These are phyloP conservation scores for Solanum chacoense DNA, from an alignment of 305 asterid species.

Conservation along the genomic window DNA sequence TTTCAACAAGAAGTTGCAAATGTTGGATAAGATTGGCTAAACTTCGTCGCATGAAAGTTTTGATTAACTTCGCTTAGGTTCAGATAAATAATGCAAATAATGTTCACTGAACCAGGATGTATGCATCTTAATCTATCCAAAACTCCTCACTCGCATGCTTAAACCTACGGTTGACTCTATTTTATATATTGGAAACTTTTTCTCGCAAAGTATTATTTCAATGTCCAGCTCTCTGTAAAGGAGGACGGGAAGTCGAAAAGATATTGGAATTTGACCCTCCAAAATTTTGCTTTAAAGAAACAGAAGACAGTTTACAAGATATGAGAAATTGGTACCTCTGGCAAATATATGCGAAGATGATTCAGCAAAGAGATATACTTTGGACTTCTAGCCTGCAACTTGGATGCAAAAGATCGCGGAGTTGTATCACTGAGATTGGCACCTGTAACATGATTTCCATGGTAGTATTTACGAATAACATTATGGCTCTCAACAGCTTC, in stretches of 20 bases:
- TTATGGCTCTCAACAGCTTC: constrained; percentile 92
- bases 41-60: not conserved
- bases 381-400: constrained; percentile 94
- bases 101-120: not conserved
- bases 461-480: constrained; percentile 86
- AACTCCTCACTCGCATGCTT: not conserved
- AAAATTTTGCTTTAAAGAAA: not conserved
- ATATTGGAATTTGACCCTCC: not conserved
- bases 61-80: not conserved
- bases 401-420: constrained; percentile 88
- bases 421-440: constrained; percentile 87
- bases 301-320: not conserved
- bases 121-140: not conserved
- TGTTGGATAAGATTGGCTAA: not conserved
- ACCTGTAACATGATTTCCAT: constrained; percentile 91
- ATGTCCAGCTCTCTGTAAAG: not conserved
- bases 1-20: not conserved
- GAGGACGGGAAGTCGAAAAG: not conserved
- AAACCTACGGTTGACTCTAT: not conserved
- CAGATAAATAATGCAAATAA: not conserved
- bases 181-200: not conserved
- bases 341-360: constrained; percentile 95
- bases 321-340: constrained; percentile 56
- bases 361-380: constrained; percentile 94
- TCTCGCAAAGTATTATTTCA: not conserved